Conservation (phyloP, 305 asterid species). For the Fraxinus latifolia region DNA sequence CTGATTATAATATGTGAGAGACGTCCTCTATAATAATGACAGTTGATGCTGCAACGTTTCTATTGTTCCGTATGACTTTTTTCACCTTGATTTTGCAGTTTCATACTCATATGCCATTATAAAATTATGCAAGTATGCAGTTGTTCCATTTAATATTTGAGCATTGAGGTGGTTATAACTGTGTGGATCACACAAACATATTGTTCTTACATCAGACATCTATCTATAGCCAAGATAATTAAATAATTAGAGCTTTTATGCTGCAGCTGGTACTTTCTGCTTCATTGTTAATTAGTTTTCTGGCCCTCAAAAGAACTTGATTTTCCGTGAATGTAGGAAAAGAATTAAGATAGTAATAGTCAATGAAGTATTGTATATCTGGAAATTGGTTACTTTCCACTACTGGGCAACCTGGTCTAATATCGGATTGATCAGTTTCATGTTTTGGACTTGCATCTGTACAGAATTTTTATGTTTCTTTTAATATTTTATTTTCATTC, state of each 20-base stretch:
- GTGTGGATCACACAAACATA: background rate
- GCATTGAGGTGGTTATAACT: background rate
- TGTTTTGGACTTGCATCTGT: conserved; percentile 22
- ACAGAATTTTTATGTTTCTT: conserved; percentile 3
- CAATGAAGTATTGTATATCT: conserved; percentile 16
- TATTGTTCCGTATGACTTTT: background rate
- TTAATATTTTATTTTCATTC: conserved; percentile 24
- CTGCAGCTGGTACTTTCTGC: conserved; percentile 10
- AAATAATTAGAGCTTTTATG: background rate
- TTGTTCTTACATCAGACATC: background rate
- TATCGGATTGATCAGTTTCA: conserved; percentile 21
- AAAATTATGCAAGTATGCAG: background rate
- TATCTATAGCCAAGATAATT: background rate
- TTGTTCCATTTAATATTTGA: background rate
- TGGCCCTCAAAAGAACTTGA: conserved; percentile 16
- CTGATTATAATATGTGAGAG: background rate
- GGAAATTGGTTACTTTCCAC: conserved; percentile 12
- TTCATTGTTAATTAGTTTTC: conserved; percentile 18
- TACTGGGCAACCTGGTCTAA: conserved; percentile 8
- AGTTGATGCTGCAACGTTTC: background rate
- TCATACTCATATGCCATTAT: background rate
- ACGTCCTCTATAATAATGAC: background rate
- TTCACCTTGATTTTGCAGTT: background rate
- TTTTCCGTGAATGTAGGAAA: conserved; percentile 1
- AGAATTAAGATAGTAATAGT: background rate